Base-by-base conservation (phyloP, 164 flowering plant genomes). In the Euptelea pleiosperma region DNA sequence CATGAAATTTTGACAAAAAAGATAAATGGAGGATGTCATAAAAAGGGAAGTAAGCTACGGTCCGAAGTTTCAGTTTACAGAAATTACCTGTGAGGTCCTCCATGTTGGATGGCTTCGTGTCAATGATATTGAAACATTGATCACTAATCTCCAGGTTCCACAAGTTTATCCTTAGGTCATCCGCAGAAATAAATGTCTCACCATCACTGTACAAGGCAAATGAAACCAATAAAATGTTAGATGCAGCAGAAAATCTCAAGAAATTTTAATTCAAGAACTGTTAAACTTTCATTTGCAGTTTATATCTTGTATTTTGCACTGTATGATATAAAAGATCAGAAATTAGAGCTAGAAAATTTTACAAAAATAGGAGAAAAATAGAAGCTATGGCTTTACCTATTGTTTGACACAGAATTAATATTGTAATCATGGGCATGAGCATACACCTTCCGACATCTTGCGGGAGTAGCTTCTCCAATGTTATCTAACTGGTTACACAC, bases 371-470 rank as follows among this genome's bases (percentile, higher is more conserved):
- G 39, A 48, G 1, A 46, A 4, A 29, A 29, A 36, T 19, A 1
- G n/a, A n/a, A n/a, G n/a, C n/a, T n/a, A 36, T 6, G 43, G 47
- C 40, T 1, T 55, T 52, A 82, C 97, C 95, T 90, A 67, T 87
- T 87, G 58, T 63, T 78, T 33, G 97, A 87, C 53, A 90, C 79
- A 45, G 97, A 90, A 65, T 90, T 87, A 60, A 90, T 77, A 70
- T 81, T 82, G 70, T 59, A 90, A 56, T 87, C 95, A 75, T 90
- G 97, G 62, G 95, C 92, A 79, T 83, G 84, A 65, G 83, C 79
- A 78, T 80, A 89, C 63, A 87, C 79, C 80, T 69, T 82, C 60
- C 86, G 78, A 43, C 89, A 85, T 74, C 77, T 82, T 72, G 94
- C 73, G 55, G 57, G 55, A 55, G 74, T 53, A 66, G 66, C 62